A percentile compares a stretch with the other conserved stretches of the same genome.
These are phyloP conservation scores for Colletotrichum plurivorum DNA, from an alignment of 2,329 filamentous ascomycete species.

Conservation along the genomic window DNA sequence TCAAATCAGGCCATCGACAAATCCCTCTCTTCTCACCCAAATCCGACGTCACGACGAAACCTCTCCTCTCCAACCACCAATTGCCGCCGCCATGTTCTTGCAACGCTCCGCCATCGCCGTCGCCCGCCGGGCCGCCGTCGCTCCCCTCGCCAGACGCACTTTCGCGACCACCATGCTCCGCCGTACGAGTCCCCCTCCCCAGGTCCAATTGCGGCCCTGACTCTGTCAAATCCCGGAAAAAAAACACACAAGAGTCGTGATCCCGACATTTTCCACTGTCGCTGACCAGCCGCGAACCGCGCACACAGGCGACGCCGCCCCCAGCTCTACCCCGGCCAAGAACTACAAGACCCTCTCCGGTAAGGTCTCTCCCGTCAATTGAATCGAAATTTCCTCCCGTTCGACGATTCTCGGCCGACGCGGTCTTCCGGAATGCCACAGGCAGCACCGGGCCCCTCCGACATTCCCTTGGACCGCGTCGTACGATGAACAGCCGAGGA, in stretches of 20 bases:
- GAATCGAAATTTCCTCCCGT: slow-evolving; percentile 28
- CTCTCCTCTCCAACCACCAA: slow-evolving; percentile 42
- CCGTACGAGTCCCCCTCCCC: slow-evolving; percentile 60
- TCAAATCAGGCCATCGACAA: slow-evolving; percentile 64
- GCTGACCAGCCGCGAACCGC: slow-evolving; percentile 27
- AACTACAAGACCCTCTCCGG: slow-evolving; percentile 62
- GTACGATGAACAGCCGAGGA: slow-evolving; percentile 18
- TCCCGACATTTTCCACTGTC: slow-evolving; percentile 28
- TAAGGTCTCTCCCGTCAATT: slow-evolving; percentile 51
- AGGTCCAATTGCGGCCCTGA: slow-evolving; percentile 41
- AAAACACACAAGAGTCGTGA: slow-evolving; percentile 26
- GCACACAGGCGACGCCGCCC: slow-evolving; percentile 54
- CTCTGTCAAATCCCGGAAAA: slow-evolving; percentile 34
- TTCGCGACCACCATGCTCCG: slow-evolving; percentile 73
- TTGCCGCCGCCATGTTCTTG: slow-evolving; percentile 69
- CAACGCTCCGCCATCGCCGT: slow-evolving; percentile 73
- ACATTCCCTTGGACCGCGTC: slow-evolving; percentile 37
- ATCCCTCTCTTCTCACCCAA: slow-evolving; percentile 57
- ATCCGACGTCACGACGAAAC: slow-evolving; percentile 41
- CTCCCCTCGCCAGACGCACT: slow-evolving; percentile 69
- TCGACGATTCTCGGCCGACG: slow-evolving; percentile 16
- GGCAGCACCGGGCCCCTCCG: slow-evolving; percentile 1
- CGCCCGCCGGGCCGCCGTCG: slow-evolving; percentile 71
- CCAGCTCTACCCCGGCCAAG: slow-evolving; percentile 55
- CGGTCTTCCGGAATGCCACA: slow-evolving; percentile 18